Base-by-base conservation (phyloP, 176 grass and related monocot genomes). In the Paspalum notatum region DNA sequence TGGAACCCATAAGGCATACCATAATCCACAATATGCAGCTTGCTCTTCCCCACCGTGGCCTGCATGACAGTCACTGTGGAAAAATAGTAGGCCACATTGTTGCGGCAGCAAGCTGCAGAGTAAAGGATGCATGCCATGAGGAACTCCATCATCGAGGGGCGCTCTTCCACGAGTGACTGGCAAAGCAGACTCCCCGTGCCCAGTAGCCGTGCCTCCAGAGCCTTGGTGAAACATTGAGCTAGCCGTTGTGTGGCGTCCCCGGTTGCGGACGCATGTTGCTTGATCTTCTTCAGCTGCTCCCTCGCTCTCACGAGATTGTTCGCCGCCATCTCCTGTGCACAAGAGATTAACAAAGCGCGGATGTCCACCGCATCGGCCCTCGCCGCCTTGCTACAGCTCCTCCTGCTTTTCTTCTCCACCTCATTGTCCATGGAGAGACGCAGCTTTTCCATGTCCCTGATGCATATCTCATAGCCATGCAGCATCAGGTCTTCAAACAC, bases 241-340 rank as follows among this genome's bases (percentile, higher is more conserved):
- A 93, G 42, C 48, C 91, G 76, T 79, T 93, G 88, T 1, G 66
- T 88, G 24, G 85, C 85, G 68, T 93, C 88, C 20, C 91, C 91
- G 3, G 37, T 59, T 8, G 50, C 32, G 1, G 85, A 90, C 2
- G 91, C 66, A 48, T 93, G 74, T 26, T 86, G 68, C 38, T 80
- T 84, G 55, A 93, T 90, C 64, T 93, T 78, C 54, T 69, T 85
- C 37, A 93, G 58, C 32, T 88, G 68, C 46, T 93, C 79, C 3
- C 18, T 26, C 4, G 88, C 83, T 21, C 69, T 66, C 12, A 71
- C 48, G 20, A 21, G 63, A 58, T 91, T 83, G 7, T 87, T 86
- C 0, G 62, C 72, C 26, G 88, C 85, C 49, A 90, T 85, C 8
- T 81, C 76, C 75, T 93, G 68, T 9, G 85, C 85, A 39, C 91